Base-by-base conservation (phyloP, 345 rosid genomes). In the Linum tenue region DNA sequence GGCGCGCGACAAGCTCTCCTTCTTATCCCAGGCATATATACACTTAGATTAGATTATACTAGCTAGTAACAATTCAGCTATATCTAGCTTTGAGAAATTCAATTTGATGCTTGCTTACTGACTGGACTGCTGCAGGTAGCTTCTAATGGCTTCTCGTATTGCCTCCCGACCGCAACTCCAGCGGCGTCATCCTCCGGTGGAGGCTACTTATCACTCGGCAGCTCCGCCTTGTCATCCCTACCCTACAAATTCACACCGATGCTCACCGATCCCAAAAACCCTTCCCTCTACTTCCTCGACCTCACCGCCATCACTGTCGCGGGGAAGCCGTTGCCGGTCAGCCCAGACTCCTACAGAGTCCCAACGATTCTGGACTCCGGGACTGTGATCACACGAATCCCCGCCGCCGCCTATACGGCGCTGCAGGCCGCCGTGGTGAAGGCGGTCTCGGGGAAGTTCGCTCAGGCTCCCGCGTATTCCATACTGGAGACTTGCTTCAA, bases 301-400 rank as follows among this genome's bases (percentile, higher is more conserved):
- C 36, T 78, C 60, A 63, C 67, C 3, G 51, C 72, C 0, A 80
- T 78, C 55, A 60, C 61, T 6, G 73, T 78, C 5, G 79, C 62
- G 0, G 81, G 82, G 5, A 68, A 42, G 58, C 76, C 84, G 0
- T 5, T 83, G 41, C 65, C 69, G 4, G 70, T 74, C 7, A 11
- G 65, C 0, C 64, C 82, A 37, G 55, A 64, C 0, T 35, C 2
- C 9, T 76, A 75, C 67, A 69, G 37, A 44, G 75, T 71, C 50
- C 78, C 69, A 5, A 83, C 84, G 50, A 74, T 83, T 69, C 72
- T 83, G 41, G 87, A 83, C 70, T 83, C 87, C 0, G 84, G 87
- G 39, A 83, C 84, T 0, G 83, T 83, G 2, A 74, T 83, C 60
- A 78, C 87, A 0, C 77, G 87, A 44, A 63, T 83, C 60, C 87